These are phyloP conservation scores for Diaporthe capsici DNA, from an alignment of 2,329 filamentous ascomycete genomes.

Conservation along the genomic window DNA sequence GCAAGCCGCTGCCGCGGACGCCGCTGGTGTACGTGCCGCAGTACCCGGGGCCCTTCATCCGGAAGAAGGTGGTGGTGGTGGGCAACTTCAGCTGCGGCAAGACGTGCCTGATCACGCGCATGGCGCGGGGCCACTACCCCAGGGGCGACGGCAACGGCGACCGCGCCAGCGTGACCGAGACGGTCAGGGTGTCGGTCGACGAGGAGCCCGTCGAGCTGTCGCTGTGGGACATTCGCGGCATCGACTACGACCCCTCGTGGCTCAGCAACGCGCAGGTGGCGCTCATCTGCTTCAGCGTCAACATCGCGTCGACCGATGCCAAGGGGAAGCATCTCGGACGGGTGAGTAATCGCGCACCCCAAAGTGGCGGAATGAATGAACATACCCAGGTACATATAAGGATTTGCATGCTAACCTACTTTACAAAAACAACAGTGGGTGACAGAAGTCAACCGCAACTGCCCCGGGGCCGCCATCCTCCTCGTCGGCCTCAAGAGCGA, in stretches of 20 bases:
- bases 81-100: slow-evolving; percentile 42
- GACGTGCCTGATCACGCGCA: slow-evolving; percentile 41
- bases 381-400: too few species aligned
- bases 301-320: slow-evolving; percentile 40
- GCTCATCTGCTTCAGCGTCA: slow-evolving; percentile 41
- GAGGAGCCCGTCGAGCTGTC: slow-evolving; percentile 39
- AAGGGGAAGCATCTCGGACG: slow-evolving; percentile 41
- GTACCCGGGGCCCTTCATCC: slow-evolving; percentile 36
- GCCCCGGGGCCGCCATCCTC: slow-evolving; percentile 40
- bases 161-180: slow-evolving; percentile 32
- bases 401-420: too few species aligned
- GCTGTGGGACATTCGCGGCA: slow-evolving; percentile 41
- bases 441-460: slow-evolving; percentile 41
- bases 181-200: slow-evolving; percentile 37
- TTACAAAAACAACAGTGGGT: too few species aligned
- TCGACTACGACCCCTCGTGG: slow-evolving; percentile 42
- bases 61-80: slow-evolving; percentile 42
- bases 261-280: slow-evolving; percentile 38
- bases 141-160: slow-evolving; percentile 33
- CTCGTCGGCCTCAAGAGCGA: slow-evolving; percentile 42
- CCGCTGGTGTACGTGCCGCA: slow-evolving; percentile 38
- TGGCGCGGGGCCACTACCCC: slow-evolving; percentile 36
- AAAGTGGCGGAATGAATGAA: too few species aligned
- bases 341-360: too few species aligned
- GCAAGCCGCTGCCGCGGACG: slow-evolving; percentile 39